Base-by-base conservation (phyloP, 768 basidiomycete genomes). In the Suillus americanus region DNA sequence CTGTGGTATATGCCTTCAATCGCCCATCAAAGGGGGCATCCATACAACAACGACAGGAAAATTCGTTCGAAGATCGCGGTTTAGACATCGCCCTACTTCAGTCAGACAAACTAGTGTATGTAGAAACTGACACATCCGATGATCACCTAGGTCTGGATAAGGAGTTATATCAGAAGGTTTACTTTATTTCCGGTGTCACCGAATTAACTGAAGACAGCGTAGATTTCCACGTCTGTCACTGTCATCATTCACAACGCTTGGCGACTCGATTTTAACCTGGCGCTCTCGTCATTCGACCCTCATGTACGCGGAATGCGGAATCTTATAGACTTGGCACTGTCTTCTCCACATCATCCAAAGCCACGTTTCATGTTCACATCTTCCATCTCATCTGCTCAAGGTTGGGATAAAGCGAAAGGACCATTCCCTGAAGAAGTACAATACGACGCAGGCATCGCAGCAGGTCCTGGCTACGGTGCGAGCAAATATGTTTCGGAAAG, bases 401-500 rank as follows among this genome's bases (percentile, higher is more conserved):
- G 66, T 2, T 78, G 76, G 80, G 67, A 72, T 57, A 68, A 65
- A 45, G 7, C 45, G 33, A 68, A 71, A 6, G 76, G 73, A 1
- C 73, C 70, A 5, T 77, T 78, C 66, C 78, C 79, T 2, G 79
- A 83, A 62, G 77, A 77, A 28, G 69, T 75, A 0, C 59, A 77
- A 2, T 64, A 70, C 0, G 74, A 80, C 25, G 68, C 79, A 0
- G 62, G 67, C 3, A 67, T 77, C n/a, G 78, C 81, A 1, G 61
- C 76, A 3, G 81, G 81, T 2, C 66, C 63, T 18, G 85, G 84
- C 0, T 85, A 85, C 56, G 76, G 80, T 14, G 83, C 83, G 63
- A 71, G 75, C 0, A 86, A 86, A 69, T 84, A 80, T 64, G 65
- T 78, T 4, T 66, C 78, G 0, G 82, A 84, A 70, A 68, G 78